These are phyloP conservation scores for Flueggea neowawraea DNA, from an alignment of 441 rosid species.

Conservation along the genomic window DNA sequence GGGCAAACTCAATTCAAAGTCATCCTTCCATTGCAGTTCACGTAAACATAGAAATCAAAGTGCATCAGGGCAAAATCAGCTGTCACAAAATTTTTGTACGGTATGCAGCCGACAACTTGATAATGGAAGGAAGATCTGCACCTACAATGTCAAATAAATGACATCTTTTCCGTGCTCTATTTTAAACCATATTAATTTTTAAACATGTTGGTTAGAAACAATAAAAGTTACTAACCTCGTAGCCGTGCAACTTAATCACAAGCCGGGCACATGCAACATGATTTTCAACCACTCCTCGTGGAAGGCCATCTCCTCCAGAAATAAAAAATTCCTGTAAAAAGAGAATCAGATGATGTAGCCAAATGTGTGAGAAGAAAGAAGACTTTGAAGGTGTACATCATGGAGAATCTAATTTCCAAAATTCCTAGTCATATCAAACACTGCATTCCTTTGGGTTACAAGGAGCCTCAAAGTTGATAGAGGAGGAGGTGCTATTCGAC, in stretches of 20 bases:
- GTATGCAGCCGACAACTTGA: too few species aligned
- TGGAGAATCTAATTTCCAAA: neutral
- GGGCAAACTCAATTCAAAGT: too few species aligned
- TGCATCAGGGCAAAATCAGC: too few species aligned
- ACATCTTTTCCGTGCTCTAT: too few species aligned
- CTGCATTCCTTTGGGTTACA: neutral
- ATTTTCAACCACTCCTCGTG: conserved; percentile 96
- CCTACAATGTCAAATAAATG: too few species aligned
- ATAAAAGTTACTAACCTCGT: conserved; percentile 63
- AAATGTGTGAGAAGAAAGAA: neutral
- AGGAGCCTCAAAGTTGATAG: too few species aligned
- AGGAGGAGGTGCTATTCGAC: too few species aligned
- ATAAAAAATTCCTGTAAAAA: conserved; percentile 81
- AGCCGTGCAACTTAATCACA: conserved; percentile 70
- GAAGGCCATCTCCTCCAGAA: conserved; percentile 98
- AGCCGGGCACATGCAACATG: conserved; percentile 82
- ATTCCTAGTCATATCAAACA: neutral
- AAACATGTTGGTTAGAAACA: neutral
- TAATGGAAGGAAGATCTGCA: too few species aligned
- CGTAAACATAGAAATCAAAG: too few species aligned
- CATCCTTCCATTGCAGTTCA: too few species aligned
- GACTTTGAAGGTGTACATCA: neutral
- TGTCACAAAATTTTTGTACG: too few species aligned
- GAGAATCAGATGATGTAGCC: neutral
- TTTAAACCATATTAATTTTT: too few species aligned